phyloP scores from a whole-genome alignment of 2,329 filamentous ascomycete genomes.

The Aspergillus clavatus region DNA sequence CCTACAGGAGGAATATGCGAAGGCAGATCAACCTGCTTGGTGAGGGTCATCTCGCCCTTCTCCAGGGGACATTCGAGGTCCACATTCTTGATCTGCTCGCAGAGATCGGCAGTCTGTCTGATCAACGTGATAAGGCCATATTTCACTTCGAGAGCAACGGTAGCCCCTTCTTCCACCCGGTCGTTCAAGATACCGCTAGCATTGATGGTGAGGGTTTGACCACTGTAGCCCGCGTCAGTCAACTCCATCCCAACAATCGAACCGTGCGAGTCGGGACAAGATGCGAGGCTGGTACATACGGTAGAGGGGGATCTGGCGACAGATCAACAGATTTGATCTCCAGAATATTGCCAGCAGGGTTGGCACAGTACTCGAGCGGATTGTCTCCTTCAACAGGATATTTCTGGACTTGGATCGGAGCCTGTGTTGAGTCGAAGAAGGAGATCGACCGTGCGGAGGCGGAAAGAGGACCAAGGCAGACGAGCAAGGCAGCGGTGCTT shows the following conservation, averaged over 20 bases:
- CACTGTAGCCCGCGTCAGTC: slow-evolving; percentile 52
- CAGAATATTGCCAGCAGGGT: slow-evolving; percentile 66
- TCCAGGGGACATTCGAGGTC: slow-evolving; percentile 85
- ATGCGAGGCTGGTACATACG: slow-evolving; percentile 65
- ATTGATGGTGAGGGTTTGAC: slow-evolving; percentile 69
- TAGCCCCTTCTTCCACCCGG: slow-evolving; percentile 70
- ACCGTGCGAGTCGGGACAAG: no score
- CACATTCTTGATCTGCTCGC: slow-evolving; percentile 82
- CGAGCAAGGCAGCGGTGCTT: slow-evolving; percentile 33
- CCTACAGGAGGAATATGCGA: slow-evolving; percentile 82
- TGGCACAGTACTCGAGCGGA: slow-evolving; percentile 72
- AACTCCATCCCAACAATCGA: not conserved
- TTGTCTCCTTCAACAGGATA: slow-evolving; percentile 75
- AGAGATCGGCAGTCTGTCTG: slow-evolving; percentile 74
- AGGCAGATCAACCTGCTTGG: slow-evolving; percentile 80
- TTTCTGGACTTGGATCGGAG: slow-evolving; percentile 47
- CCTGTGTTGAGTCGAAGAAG: slow-evolving; percentile 48
- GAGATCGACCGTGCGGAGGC: slow-evolving; percentile 41
- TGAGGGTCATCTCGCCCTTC: slow-evolving; percentile 67
- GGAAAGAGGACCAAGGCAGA: slow-evolving; percentile 44
- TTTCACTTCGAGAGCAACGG: slow-evolving; percentile 80
- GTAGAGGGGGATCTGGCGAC: slow-evolving; percentile 74
- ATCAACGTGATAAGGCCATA: slow-evolving; percentile 90
- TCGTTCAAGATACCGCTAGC: slow-evolving; percentile 71
- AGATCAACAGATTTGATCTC: slow-evolving; percentile 75